Evolutionary conservation across 352 stramenopile species (phyloP).

Genomic region (Pythium aphanidermatum): DNA sequence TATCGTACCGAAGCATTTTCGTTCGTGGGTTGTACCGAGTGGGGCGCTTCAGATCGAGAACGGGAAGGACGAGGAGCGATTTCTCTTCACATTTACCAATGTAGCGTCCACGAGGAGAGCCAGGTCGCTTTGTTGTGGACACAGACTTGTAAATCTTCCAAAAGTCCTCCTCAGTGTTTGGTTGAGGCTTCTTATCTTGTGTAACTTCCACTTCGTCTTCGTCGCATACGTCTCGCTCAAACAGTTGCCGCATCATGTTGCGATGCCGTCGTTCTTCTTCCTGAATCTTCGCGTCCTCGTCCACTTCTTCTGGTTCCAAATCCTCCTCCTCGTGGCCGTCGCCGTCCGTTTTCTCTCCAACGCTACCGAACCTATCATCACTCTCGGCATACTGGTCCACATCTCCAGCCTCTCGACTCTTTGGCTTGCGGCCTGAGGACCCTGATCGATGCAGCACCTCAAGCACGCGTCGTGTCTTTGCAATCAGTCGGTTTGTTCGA

Average conservation of each 20-base stretch:
- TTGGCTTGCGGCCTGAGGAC: constrained; percentile 2
- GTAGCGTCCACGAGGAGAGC: constrained; percentile 52
- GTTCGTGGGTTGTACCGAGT: constrained; percentile 34
- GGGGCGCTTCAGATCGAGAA: constrained; percentile 48
- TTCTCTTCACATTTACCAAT: constrained; percentile 48
- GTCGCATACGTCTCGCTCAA: constrained; percentile 39
- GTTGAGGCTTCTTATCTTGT: too few relatives aligned
- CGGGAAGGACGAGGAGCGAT: constrained; percentile 56
- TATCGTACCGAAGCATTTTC: constrained; percentile 49
- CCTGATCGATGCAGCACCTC: constrained; percentile 19
- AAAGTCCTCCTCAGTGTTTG: constrained; percentile 41
- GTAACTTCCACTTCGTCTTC: constrained; percentile 24
- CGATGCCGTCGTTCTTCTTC: neutral
- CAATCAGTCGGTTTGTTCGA: constrained; percentile 50
- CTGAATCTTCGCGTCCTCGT: neutral
- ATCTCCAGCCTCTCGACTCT: too few relatives aligned
- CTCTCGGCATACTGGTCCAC: too few relatives aligned
- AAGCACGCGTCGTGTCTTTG: constrained; percentile 49
- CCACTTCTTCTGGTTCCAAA: constrained; percentile 5
- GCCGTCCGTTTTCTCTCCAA: neutral
- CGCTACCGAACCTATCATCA: too few relatives aligned
- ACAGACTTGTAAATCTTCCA: constrained; percentile 54
- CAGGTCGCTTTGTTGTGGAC: constrained; percentile 30
- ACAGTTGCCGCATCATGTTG: constrained; percentile 18
- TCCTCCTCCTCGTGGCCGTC: neutral